phyloP scores from a whole-genome alignment of 495 filamentous ascomycete species.

The Hyaloscypha variabilis region DNA sequence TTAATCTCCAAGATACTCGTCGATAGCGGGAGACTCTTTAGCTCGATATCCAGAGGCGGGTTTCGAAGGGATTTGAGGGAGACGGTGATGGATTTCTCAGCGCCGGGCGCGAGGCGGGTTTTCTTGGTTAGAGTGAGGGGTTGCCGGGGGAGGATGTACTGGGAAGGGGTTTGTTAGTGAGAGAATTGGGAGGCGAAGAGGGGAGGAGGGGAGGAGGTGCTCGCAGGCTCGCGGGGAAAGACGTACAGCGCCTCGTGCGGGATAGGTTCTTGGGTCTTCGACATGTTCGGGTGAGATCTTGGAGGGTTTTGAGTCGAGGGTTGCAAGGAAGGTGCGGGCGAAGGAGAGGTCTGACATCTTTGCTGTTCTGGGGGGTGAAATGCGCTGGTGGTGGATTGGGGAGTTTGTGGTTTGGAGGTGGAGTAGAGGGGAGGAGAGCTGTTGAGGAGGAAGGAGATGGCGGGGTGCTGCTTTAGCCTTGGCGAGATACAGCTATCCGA shows the following conservation, averaged over 20 bases:
- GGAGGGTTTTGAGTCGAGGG: slow-evolving; percentile 72
- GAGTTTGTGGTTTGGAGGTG: neutral
- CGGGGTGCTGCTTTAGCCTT: neutral
- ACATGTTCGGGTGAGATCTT: slow-evolving; percentile 85
- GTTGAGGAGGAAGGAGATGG: neutral
- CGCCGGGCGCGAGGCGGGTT: slow-evolving; percentile 39
- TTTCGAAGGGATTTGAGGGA: slow-evolving; percentile 76
- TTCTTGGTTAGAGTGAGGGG: slow-evolving; percentile 53
- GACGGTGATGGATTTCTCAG: slow-evolving; percentile 56
- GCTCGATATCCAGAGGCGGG: slow-evolving; percentile 61
- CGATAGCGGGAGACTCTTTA: slow-evolving; percentile 58
- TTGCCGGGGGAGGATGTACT: slow-evolving; percentile 52
- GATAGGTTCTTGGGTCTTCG: slow-evolving; percentile 75
- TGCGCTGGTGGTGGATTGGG: no score
- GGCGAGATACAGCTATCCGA: no score
- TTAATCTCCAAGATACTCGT: slow-evolving; percentile 79
- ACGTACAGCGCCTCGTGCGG: slow-evolving; percentile 70
- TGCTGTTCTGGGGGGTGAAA: neutral
- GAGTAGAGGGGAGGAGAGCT: neutral
- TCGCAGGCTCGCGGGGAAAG: no score
- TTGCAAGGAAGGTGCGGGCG: slow-evolving; percentile 78
- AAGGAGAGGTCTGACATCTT: slow-evolving; percentile 86
- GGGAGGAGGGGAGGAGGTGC: neutral
- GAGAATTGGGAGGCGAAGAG: slow-evolving; percentile 7
- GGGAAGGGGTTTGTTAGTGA: slow-evolving; percentile 8